A percentile compares a stretch with the other conserved stretches of the same genome.
phyloP scores from a whole-genome alignment of 2,329 filamentous ascomycete species.

The Calonectria multiphialidica region DNA sequence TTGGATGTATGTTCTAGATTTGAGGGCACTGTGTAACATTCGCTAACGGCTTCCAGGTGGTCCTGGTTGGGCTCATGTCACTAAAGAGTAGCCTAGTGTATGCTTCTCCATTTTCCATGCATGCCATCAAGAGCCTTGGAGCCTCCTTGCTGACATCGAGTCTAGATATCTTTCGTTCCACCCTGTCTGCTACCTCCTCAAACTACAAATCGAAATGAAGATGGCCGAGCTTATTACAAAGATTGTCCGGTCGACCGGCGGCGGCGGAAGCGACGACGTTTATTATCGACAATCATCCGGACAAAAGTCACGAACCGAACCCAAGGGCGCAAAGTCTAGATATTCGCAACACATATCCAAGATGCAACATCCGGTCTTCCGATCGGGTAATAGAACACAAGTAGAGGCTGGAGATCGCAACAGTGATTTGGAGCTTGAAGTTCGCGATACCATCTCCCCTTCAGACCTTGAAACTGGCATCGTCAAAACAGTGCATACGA shows the following conservation, averaged over 20 bases:
- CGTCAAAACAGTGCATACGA: slow-evolving; percentile 37
- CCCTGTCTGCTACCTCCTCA: slow-evolving; percentile 61
- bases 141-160: background rate
- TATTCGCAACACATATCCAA: background rate
- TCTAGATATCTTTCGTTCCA: slow-evolving; percentile 50
- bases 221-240: slow-evolving; percentile 63
- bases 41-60: slow-evolving; percentile 24
- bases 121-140: too few species aligned
- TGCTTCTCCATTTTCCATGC: background rate
- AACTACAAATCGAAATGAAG: slow-evolving; percentile 63
- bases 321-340: background rate
- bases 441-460: background rate
- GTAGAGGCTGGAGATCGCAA: slow-evolving; percentile 27
- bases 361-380: background rate
- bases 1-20: slow-evolving; percentile 34
- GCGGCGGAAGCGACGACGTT: slow-evolving; percentile 5
- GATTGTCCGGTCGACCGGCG: slow-evolving; percentile 30
- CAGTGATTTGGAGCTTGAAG: slow-evolving; percentile 11
- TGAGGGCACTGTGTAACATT: rapidly evolving
- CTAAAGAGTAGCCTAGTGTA: slow-evolving; percentile 43
- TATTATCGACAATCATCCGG: slow-evolving; percentile 22
- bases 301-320: background rate
- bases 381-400: background rate
- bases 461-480: slow-evolving; percentile 21
- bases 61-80: slow-evolving; percentile 44